Base-by-base conservation (phyloP, 1,284 basidiomycete genomes). In the Naganishia albida region DNA sequence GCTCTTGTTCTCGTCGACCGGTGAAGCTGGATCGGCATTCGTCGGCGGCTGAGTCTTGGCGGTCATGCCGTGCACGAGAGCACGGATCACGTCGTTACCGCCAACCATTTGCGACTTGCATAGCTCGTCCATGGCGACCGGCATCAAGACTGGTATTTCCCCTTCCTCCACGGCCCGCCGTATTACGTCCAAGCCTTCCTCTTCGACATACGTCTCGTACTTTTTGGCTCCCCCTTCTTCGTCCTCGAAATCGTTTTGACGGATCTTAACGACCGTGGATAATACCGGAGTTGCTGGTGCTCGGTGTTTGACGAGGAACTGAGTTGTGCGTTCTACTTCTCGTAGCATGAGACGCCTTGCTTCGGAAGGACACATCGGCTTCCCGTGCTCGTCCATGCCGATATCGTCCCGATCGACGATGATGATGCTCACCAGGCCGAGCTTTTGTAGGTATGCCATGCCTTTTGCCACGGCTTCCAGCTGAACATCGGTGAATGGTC, bases 71-170 rank as follows among this genome's bases (percentile, higher is more conserved):
- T 88, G 85, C 23, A 91, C 88, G 12, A 99, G 85, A 1, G 92
- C 92, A 15, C 87, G 88, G 64, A 99, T 84, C 39, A 96, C 88
- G 75, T 93, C 89, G 80, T 98, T 91, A n/a, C 92, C 86, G 66
- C 89, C 86, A 49, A 98, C 85, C 60, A 93, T 88, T 28, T 90
- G 85, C 18, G 90, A 90, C 53, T 90, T 87, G 75, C 90, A 92
- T 73, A 89, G 89, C 2, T 91, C 90, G 76, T 97, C 93, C 18
- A 98, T 83, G 0, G 93, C 94, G 62, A 98, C 86, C 3, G 95
- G 95, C n/a, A 93, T 84, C 53, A 99, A 85, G 26, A 99, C 93
- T 3, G 96, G 96, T 65, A 98, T 98, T 80, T 98, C 94, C 26
- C 93, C 91, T 18, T 91, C 87, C 63, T 86, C 85, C 64, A 99